Percentiles rank a stretch among this genome's conserved stretches.
These are phyloP conservation scores for Forsythia viridissima DNA, from an alignment of 257 asterid species.

Conservation along the genomic window DNA sequence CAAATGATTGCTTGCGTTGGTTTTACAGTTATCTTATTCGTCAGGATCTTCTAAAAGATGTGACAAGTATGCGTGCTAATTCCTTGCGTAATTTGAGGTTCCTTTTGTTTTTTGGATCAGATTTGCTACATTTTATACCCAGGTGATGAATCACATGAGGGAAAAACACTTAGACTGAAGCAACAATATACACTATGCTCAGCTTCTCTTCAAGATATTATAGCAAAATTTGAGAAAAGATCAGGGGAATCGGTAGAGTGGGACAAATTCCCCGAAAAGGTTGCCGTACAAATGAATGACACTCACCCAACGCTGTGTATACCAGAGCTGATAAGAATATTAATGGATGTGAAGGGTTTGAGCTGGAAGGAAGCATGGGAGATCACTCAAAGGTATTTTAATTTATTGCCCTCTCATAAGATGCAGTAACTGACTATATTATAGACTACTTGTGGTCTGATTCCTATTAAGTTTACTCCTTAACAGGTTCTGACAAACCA, in stretches of 20 bases:
- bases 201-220: slow-evolving; percentile 71
- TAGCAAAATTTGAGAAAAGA: slow-evolving; percentile 56
- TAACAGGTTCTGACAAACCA: not conserved
- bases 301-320: slow-evolving; percentile 71
- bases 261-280: slow-evolving; percentile 59
- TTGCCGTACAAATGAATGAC: slow-evolving; percentile 67
- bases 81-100: not conserved
- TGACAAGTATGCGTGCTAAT: not conserved
- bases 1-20: not conserved
- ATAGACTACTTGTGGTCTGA: not conserved
- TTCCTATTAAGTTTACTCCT: not conserved
- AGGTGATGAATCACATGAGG: slow-evolving; percentile 63
- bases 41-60: not conserved
- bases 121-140: slow-evolving; percentile 66
- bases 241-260: slow-evolving; percentile 48
- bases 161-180: slow-evolving; percentile 62
- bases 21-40: not conserved
- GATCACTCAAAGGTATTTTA: slow-evolving; percentile 51
- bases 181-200: slow-evolving; percentile 69
- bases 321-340: slow-evolving; percentile 61
- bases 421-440: not conserved
- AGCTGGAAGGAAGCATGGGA: slow-evolving; percentile 65
- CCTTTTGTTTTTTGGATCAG: slow-evolving; percentile 29
- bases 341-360: slow-evolving; percentile 60
- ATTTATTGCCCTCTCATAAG: not conserved